Evolutionary conservation across 495 filamentous ascomycete species (phyloP), one percentile per base, ranked within the genome.

Genomic region (Talaromyces stipitatus): DNA sequence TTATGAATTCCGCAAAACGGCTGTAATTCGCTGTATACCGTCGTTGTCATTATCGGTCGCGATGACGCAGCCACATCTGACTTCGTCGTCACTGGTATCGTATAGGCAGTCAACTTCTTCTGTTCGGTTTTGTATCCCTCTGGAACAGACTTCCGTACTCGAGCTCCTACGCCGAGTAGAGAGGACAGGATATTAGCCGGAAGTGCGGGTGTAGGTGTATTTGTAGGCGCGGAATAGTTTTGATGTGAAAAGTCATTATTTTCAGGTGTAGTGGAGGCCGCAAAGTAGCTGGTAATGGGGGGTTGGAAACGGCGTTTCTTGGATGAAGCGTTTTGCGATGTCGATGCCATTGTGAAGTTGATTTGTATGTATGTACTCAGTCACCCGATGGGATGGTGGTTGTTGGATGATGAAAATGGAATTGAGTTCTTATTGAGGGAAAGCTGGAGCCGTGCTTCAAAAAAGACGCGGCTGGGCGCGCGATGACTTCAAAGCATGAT

Each of bases 91-190:
- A 47, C 56, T 23, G 51, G 77, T 56, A 62, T 66, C 41, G 62
- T 69, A 65, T 80, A 58, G 10, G 29, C 43, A 9, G 30, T 58
- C n/a, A 51, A 18, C 38, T 58, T 58, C 30, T 45, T 45, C 73
- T 57, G 59, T 56, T 75, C 64, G 11, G 88, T 92, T 73, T 92
- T 95, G 75, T 96, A 95, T 53, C 92, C 92, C 57, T 96, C 91
- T 0, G 89, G 88, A 3, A 97, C 85, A 9, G 87, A 85, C 71
- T 97, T 96, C 58, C 92, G 86, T 52, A 97, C 81, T 30, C 91
- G 84, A 89, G 96, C 95, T 61, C 92, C 92, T 54, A 97, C 92
- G 58, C 78, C 86, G 3, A 96, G 76, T 12, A 97, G 84, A 14
- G 85, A 86, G 14, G 90, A 76, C 68, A 94, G 89, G 22, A 95